Base-by-base conservation (phyloP, 805 yeast species). In the Ogataea trehalophila region DNA sequence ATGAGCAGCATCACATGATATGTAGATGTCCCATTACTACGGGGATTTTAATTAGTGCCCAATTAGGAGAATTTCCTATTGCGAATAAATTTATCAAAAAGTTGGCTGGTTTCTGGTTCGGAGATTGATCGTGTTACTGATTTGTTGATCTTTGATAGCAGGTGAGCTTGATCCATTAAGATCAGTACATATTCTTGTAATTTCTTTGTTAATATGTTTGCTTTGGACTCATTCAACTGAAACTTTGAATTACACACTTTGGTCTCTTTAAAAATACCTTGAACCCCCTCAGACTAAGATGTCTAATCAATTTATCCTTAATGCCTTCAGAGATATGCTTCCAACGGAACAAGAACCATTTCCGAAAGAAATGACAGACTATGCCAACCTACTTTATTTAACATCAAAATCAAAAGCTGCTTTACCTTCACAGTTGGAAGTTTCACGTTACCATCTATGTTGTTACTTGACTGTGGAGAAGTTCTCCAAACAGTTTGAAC, bases 381-480 rank as follows among this genome's bases (percentile, higher is more conserved):
- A 66, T 59, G 61, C 75, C 6, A 75, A 67, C 34, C 71, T 76
- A 3, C 58, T 81, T 14, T 80, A 81, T 56, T 62, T 75, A 1
- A 74, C 84, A 18, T 69, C 84, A n/a, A 77, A 71, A 47, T 72
- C 75, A 40, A 76, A 77, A 49, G 61, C 66, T 33, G 58, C 59
- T 1, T 61, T 85, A 20, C 73, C 78, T 14, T 72, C 73, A 23
- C 72, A 72, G 37, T 77, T 80, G 44, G 91, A 85, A 52, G 68
- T 76, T 2, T 89, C 88, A 1, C 68, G 92, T 45, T 74, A 74
- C 46, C 91, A 85, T 60, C 61, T 86, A 13, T 81, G 89, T 61
- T 85, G 89, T 5, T 78, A 68, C 51, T 60, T 84, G 22, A 83
- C 87, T 0, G 75, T 76, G 14, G 81, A 80, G 48, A 71, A 72